These are phyloP conservation scores for Hirschfeldia incana DNA, from an alignment of 345 rosid genomes.

Conservation along the genomic window DNA sequence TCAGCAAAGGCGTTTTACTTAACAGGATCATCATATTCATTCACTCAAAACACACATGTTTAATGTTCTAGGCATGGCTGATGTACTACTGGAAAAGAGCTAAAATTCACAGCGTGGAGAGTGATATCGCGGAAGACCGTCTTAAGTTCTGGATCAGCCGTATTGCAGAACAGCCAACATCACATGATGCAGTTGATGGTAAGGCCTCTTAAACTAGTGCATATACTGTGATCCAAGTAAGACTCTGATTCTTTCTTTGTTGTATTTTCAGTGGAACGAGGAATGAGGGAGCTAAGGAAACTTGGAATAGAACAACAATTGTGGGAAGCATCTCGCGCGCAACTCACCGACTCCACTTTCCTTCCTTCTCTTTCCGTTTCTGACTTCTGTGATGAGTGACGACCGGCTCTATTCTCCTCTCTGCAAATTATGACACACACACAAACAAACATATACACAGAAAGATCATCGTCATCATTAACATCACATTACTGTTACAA, in stretches of 20 bases:
- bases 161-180: conserved; percentile 50
- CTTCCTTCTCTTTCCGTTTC: conserved; percentile 38
- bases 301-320: conserved; percentile 86
- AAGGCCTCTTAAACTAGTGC: neutral
- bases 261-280: conserved; percentile 65
- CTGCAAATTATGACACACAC: neutral
- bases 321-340: conserved; percentile 85
- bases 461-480: neutral
- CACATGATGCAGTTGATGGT: conserved; percentile 4
- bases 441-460: neutral
- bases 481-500: neutral
- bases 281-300: conserved; percentile 74
- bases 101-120: neutral
- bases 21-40: neutral
- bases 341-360: conserved; percentile 47
- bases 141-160: conserved; percentile 65
- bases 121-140: neutral
- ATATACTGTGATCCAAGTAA: neutral
- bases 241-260: neutral
- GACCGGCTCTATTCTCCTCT: neutral
- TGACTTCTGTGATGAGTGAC: conserved; percentile 35
- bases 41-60: neutral
- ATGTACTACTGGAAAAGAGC: conserved; percentile 37
- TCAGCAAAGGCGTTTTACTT: neutral
- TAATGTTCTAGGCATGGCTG: conserved; percentile 68